These are phyloP conservation scores for Termitomyces sp. DNA, from an alignment of 768 basidiomycete genomes.

Conservation along the genomic window DNA sequence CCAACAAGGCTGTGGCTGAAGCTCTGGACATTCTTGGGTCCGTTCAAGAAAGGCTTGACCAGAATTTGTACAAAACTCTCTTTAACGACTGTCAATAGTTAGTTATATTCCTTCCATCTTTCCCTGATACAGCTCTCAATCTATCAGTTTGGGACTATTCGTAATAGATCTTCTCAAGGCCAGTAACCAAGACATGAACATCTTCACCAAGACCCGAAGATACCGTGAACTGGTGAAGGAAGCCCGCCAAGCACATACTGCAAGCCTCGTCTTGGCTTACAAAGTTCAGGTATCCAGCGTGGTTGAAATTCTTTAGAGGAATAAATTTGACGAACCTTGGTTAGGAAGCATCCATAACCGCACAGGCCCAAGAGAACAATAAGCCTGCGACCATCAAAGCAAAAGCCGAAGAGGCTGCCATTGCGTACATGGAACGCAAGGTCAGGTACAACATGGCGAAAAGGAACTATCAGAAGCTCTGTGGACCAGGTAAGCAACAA, in stretches of 20 bases:
- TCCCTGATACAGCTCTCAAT: background rate
- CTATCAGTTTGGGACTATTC: background rate
- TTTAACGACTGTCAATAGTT: background rate
- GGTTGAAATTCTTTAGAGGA: background rate
- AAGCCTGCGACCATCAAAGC: background rate
- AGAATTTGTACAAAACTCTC: rapidly evolving
- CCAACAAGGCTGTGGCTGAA: background rate
- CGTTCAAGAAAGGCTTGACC: background rate
- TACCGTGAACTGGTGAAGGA: background rate
- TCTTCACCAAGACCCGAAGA: background rate
- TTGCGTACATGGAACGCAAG: background rate
- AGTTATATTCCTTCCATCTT: background rate
- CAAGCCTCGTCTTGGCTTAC: background rate
- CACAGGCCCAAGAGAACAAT: background rate
- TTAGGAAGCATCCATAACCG: background rate
- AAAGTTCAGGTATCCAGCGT: background rate
- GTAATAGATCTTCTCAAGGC: background rate
- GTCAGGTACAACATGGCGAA: background rate
- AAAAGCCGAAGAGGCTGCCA: background rate
- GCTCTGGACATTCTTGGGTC: background rate
- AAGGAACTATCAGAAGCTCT: background rate
- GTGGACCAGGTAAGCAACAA: background rate
- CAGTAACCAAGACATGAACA: background rate
- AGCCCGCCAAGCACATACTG: background rate
- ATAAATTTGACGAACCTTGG: background rate